phyloP scores from a whole-genome alignment of 2,329 filamentous ascomycete species.

The Xylariaceae sp. region DNA sequence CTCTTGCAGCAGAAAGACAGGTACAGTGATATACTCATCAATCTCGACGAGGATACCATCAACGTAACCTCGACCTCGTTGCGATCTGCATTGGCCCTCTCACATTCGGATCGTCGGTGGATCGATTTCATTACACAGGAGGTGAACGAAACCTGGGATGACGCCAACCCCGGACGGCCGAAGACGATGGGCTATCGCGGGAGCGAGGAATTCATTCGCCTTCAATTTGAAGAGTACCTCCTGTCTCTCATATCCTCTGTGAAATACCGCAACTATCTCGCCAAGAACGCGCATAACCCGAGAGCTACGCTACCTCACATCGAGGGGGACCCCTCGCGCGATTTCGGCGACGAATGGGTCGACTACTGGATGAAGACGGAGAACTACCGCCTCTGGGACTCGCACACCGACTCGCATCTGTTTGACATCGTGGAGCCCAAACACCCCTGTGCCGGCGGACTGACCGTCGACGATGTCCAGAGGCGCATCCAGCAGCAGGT shows the following conservation, averaged over 20 bases:
- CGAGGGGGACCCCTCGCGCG: constrained; percentile 75
- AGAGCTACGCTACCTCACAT: constrained; percentile 55
- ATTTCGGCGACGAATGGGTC: constrained; percentile 80
- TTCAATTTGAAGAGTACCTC: constrained; percentile 96
- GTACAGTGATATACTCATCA: constrained; percentile 94
- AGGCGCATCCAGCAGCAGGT: constrained; percentile 85
- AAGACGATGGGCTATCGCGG: constrained; percentile 92
- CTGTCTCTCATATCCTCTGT: constrained; percentile 79
- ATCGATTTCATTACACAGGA: constrained; percentile 92
- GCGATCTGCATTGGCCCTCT: constrained; percentile 66
- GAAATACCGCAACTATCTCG: constrained; percentile 74
- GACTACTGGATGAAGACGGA: constrained; percentile 82
- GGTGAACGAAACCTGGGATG: constrained; percentile 95
- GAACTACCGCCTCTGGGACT: constrained; percentile 85
- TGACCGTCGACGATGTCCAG: constrained; percentile 92
- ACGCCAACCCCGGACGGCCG: constrained; percentile 78
- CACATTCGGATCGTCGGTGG: constrained; percentile 85
- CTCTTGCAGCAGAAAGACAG: constrained; percentile 89
- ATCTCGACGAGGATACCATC: constrained; percentile 83
- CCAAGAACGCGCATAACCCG: constrained; percentile 45
- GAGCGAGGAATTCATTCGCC: constrained; percentile 92
- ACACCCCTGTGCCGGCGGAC: constrained; percentile 85
- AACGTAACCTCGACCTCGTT: constrained; percentile 77
- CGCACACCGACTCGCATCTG: constrained; percentile 72
- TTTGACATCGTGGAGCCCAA: constrained; percentile 92